Percentiles rank a stretch among this genome's conserved stretches.
Conservation (phyloP, 2,329 filamentous ascomycete species). For the Penicillium occitanis region DNA sequence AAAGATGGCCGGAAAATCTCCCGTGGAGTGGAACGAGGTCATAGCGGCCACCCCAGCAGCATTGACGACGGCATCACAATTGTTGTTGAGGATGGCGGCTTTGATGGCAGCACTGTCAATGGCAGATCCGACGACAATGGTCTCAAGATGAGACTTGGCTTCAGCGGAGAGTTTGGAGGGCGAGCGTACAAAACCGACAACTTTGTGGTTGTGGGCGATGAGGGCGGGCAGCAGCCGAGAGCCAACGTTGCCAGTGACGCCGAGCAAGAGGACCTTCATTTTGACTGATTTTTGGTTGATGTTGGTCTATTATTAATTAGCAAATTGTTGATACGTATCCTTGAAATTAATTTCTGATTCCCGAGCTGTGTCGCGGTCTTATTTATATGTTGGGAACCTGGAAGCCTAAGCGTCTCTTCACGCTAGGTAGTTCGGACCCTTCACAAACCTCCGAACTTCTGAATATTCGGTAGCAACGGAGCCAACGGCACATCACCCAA, state of each 20-base stretch:
- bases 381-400: not conserved
- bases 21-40: slow-evolving; percentile 15
- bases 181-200: slow-evolving; percentile 13
- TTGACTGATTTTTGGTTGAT: not conserved
- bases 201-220: slow-evolving; percentile 13
- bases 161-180: slow-evolving; percentile 8
- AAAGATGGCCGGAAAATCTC: slow-evolving; percentile 26
- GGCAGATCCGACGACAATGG: slow-evolving; percentile 18
- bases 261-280: slow-evolving; percentile 19
- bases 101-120: slow-evolving; percentile 24
- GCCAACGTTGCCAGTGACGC: slow-evolving; percentile 17
- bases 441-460: slow-evolving; percentile 7
- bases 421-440: slow-evolving; percentile 14
- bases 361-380: not conserved
- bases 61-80: slow-evolving; percentile 31
- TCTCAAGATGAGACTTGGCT: slow-evolving; percentile 2
- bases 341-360: not conserved
- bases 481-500: not conserved
- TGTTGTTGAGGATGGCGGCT: slow-evolving; percentile 24
- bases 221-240: slow-evolving; percentile 16
- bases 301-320: not conserved
- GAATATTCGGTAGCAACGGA: slow-evolving; percentile 6
- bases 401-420: not conserved
- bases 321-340: not conserved
- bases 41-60: slow-evolving; percentile 27